Conservation (phyloP, 2,329 filamentous ascomycete species). For the Metarhizium anisopliae region DNA sequence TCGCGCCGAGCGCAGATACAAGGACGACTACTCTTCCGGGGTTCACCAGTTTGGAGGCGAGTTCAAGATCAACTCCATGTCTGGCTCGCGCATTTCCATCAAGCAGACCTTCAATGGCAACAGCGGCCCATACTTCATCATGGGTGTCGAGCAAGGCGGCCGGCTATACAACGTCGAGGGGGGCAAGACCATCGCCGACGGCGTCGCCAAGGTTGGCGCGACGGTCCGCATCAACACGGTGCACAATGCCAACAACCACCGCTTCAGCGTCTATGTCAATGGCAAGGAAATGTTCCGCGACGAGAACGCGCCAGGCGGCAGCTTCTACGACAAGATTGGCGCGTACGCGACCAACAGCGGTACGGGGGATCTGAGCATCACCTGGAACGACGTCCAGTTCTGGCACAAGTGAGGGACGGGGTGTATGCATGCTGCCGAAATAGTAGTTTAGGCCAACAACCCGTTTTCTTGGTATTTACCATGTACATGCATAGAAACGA, state of each 20-base stretch:
- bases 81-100: conserved; percentile 13
- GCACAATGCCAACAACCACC: conserved; percentile 10
- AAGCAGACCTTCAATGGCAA: conserved; percentile 1
- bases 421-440: no score
- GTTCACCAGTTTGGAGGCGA: conserved; percentile 2
- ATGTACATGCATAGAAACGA: no score
- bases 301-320: no score
- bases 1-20: no score
- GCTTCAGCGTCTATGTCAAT: conserved; percentile 16
- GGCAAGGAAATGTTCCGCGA: conserved; percentile 10
- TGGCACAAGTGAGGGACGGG: no score
- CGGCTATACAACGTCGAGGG: conserved; percentile 14
- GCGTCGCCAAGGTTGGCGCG: conserved; percentile 10
- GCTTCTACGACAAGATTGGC: no score
- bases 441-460: no score
- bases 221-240: conserved; percentile 16
- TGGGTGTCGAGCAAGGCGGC: conserved; percentile 11
- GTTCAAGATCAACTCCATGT: conserved; percentile 15
- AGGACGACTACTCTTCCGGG: no score
- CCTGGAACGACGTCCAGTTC: no score
- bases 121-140: conserved; percentile 10
- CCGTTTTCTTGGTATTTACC: no score
- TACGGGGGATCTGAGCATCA: no score
- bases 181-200: conserved; percentile 4
- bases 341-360: no score